These are phyloP conservation scores for Coniochaeta sp. DNA, from an alignment of 2,329 filamentous ascomycete species.

Conservation along the genomic window DNA sequence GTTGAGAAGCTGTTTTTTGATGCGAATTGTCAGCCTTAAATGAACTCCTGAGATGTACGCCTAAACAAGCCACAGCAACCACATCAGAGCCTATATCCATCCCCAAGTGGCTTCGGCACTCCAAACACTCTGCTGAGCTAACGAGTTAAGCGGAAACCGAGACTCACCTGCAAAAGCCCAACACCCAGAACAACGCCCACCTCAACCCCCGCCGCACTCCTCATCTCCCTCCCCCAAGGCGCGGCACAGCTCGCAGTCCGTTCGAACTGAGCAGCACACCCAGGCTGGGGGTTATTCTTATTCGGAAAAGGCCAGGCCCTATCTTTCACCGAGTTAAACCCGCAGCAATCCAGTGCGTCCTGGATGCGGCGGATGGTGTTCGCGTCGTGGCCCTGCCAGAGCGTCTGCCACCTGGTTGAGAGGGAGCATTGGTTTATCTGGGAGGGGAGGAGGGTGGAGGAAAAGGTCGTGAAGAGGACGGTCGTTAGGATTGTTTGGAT, in stretches of 20 bases:
- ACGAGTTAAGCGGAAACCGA: too few species aligned
- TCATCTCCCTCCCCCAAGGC: slow-evolving; percentile 50
- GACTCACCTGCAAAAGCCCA: slow-evolving; percentile 48
- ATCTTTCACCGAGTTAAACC: slow-evolving; percentile 49
- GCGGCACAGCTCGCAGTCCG: slow-evolving; percentile 40
- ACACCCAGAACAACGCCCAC: slow-evolving; percentile 46
- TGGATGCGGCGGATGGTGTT: slow-evolving; percentile 52
- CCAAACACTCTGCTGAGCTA: too few species aligned
- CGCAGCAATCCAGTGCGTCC: slow-evolving; percentile 60
- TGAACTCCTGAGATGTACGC: too few species aligned
- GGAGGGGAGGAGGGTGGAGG: slow-evolving; percentile 26
- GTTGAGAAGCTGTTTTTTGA: background rate
- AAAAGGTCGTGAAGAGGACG: slow-evolving; percentile 36
- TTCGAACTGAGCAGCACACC: slow-evolving; percentile 39
- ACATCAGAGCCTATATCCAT: too few species aligned
- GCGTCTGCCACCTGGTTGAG: slow-evolving; percentile 44
- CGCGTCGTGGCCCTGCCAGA: slow-evolving; percentile 46
- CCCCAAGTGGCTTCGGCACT: too few species aligned
- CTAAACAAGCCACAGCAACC: too few species aligned
- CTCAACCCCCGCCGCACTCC: slow-evolving; percentile 44
- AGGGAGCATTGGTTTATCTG: slow-evolving; percentile 41
- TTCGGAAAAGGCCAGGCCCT: slow-evolving; percentile 55
- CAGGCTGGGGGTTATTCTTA: slow-evolving; percentile 12
- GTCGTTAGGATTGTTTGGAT: slow-evolving; percentile 34
- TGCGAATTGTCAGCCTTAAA: too few species aligned